phyloP scores from a whole-genome alignment of 208 protist species.

The Trypanosoma congolense region DNA sequence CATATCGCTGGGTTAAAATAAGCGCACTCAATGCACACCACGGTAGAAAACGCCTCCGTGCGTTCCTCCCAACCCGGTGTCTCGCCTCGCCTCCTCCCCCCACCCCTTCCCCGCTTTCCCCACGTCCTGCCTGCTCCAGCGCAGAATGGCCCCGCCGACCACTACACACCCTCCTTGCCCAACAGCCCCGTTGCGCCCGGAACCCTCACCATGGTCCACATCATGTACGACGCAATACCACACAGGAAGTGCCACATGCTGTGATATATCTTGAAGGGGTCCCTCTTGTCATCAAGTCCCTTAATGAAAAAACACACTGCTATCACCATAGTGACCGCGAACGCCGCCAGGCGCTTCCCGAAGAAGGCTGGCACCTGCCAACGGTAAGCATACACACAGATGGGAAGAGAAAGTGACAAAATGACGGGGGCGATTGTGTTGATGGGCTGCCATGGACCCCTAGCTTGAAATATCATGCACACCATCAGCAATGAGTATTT shows the following conservation, averaged over 20 bases:
- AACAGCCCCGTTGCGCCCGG: conserved; percentile 1
- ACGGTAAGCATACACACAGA: conserved; percentile 35
- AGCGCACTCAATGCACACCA: too few species aligned
- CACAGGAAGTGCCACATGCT: conserved; percentile 69
- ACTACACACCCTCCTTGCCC: background rate
- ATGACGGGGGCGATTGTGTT: conserved; percentile 49
- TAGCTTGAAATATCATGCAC: conserved; percentile 53
- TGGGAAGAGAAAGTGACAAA: conserved; percentile 43
- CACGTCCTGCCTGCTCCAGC: too few species aligned
- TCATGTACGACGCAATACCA: conserved; percentile 43
- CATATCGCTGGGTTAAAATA: too few species aligned
- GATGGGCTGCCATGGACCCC: conserved; percentile 59
- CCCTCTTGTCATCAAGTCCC: conserved; percentile 50
- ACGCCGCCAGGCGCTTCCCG: conserved; percentile 14
- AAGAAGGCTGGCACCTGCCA: conserved; percentile 18
- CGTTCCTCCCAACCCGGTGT: too few species aligned
- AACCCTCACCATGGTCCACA: conserved; percentile 39
- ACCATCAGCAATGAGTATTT: conserved; percentile 58
- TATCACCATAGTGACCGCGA: conserved; percentile 26
- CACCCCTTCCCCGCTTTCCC: too few species aligned
- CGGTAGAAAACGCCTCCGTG: too few species aligned
- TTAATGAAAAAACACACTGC: conserved; percentile 43
- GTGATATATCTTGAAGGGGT: conserved; percentile 70
- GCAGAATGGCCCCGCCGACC: background rate
- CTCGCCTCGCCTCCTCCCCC: too few species aligned